Percentiles rank a stretch among this genome's conserved stretches.
Evolutionary conservation across 1,284 basidiomycete species (phyloP).

Genomic region (Puccinia triticina): DNA sequence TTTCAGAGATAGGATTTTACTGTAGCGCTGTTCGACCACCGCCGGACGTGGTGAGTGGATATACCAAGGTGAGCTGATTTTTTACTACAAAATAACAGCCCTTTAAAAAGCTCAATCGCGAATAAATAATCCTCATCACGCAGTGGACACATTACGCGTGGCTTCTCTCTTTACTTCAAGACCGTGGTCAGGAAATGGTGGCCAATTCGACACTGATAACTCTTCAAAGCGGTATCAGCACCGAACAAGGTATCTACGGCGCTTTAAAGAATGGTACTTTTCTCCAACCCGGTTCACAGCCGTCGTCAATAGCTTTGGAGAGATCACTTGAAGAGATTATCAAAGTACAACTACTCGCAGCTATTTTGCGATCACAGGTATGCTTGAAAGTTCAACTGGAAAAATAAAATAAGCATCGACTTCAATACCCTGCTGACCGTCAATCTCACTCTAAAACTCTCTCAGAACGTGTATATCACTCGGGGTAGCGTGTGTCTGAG

Average conservation of each 20-base stretch:
- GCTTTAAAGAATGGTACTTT: conserved; percentile 42
- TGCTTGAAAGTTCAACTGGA: neutral
- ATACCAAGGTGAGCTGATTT: conserved; percentile 38
- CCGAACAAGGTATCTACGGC: conserved; percentile 41
- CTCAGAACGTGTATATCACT: conserved; percentile 37
- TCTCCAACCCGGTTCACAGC: neutral
- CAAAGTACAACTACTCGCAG: conserved; percentile 39
- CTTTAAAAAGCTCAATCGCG: neutral
- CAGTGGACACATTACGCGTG: conserved; percentile 50
- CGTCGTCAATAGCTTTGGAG: conserved; percentile 6
- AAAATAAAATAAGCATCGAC: neutral
- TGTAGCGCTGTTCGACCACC: conserved; percentile 34
- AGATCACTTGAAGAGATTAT: conserved; percentile 19
- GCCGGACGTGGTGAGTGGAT: conserved; percentile 49
- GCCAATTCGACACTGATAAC: conserved; percentile 33
- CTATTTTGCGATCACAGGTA: conserved; percentile 41
- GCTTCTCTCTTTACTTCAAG: conserved; percentile 41
- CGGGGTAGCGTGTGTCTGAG: conserved; percentile 45
- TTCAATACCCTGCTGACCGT: neutral
- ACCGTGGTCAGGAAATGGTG: conserved; percentile 24
- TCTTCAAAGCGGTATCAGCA: conserved; percentile 48
- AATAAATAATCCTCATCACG: neutral
- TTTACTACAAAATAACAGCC: neutral
- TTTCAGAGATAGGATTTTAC: conserved; percentile 49
- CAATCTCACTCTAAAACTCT: neutral